Conservation (phyloP, 2,329 filamentous ascomycete species). For the Pseudogymnoascus sp. region DNA sequence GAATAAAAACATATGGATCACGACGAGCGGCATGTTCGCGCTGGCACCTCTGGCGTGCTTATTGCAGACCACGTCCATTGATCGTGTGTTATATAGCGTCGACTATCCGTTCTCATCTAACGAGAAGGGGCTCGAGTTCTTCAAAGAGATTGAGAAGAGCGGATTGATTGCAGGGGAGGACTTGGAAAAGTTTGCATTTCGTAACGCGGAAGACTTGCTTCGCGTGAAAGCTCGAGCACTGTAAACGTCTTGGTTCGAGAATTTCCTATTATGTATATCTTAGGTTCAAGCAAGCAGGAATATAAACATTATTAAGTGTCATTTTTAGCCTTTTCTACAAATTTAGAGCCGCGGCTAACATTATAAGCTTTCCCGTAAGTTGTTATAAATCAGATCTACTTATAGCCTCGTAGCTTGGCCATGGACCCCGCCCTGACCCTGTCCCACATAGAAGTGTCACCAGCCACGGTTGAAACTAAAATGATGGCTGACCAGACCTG, state of each 20-base stretch:
- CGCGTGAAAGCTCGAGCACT: constrained; percentile 21
- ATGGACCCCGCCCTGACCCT: too few species aligned
- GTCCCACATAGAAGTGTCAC: too few species aligned
- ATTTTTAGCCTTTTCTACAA: not conserved
- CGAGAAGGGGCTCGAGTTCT: constrained; percentile 38
- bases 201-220: constrained; percentile 43
- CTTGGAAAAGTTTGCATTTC: constrained; percentile 39
- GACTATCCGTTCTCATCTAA: constrained; percentile 48
- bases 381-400: not conserved
- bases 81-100: constrained; percentile 46
- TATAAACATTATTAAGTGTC: not conserved
- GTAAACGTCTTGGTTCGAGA: not conserved
- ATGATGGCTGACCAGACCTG: not conserved
- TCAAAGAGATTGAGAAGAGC: constrained; percentile 40
- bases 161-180: constrained; percentile 40
- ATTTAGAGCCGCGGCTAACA: not conserved
- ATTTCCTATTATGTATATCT: not conserved
- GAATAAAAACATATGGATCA: constrained; percentile 48
- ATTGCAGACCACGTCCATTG: constrained; percentile 36
- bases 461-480: not conserved
- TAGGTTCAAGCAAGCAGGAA: not conserved
- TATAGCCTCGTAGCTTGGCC: too few species aligned
- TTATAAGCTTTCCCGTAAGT: not conserved
- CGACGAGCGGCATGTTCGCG: constrained; percentile 45
- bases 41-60: constrained; percentile 38